Percentiles rank a stretch among this genome's conserved stretches.
These are phyloP conservation scores for Geotrichum cucujoidarum DNA, from an alignment of 1,139 yeast species.

Conservation along the genomic window DNA sequence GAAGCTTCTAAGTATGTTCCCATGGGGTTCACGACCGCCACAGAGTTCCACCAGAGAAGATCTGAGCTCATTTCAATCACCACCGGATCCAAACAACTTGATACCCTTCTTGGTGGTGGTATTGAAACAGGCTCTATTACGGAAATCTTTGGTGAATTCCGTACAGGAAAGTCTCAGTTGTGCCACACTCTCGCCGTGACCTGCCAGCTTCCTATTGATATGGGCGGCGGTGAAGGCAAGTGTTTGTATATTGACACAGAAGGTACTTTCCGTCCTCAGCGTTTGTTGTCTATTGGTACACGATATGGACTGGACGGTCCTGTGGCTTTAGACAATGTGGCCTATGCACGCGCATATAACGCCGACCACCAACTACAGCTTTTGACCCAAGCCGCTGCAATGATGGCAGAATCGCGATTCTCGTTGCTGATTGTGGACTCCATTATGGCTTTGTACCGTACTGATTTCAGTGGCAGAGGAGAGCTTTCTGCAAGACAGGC, in stretches of 20 bases:
- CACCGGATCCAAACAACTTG: conserved; percentile 92
- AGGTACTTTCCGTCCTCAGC: conserved; percentile 90
- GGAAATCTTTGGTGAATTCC: conserved; percentile 93
- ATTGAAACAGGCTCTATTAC: conserved; percentile 96
- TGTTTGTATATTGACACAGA: conserved; percentile 95
- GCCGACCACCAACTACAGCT: conserved; percentile 93
- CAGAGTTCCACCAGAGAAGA: conserved; percentile 86
- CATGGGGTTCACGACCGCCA: conserved; percentile 95
- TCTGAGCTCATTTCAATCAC: conserved; percentile 88
- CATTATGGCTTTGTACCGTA: conserved; percentile 91
- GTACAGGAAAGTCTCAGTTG: conserved; percentile 95
- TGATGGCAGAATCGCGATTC: conserved; percentile 90
- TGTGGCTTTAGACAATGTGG: conserved; percentile 92
- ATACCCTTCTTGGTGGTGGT: conserved; percentile 93
- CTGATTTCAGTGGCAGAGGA: conserved; percentile 94
- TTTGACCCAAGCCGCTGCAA: conserved; percentile 82
- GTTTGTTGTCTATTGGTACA: conserved; percentile 84
- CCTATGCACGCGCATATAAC: conserved; percentile 94
- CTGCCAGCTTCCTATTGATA: conserved; percentile 91
- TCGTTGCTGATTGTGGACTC: conserved; percentile 85
- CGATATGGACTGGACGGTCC: conserved; percentile 91
- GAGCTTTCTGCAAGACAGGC: conserved; percentile 92
- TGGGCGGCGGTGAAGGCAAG: conserved; percentile 99
- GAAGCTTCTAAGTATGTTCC: conserved; percentile 90
- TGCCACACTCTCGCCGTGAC: conserved; percentile 97